phyloP scores from a whole-genome alignment of 129 eudicot species.

The Centaurea solstitialis region DNA sequence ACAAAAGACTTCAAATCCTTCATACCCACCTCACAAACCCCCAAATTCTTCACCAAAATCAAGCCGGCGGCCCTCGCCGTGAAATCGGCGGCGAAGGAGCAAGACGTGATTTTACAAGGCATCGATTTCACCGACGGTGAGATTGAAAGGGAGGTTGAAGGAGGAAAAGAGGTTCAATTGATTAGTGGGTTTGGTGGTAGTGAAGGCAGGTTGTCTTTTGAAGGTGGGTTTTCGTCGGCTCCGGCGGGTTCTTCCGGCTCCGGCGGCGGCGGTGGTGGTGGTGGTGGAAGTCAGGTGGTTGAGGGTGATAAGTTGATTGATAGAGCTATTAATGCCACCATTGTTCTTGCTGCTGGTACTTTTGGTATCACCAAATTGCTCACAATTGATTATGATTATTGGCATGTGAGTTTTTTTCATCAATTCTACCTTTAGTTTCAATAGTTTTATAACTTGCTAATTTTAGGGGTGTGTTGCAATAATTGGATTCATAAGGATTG shows the following conservation, averaged over 20 bases:
- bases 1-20: slow-evolving; percentile 26
- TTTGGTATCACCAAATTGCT: slow-evolving; percentile 90
- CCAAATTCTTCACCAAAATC: slow-evolving; percentile 26
- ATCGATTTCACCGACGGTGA: slow-evolving; percentile 43
- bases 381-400: slow-evolving; percentile 91
- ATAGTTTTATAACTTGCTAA: neutral
- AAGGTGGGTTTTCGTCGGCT: slow-evolving; percentile 61
- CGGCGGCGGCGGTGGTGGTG: too few relatives aligned
- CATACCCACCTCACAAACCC: slow-evolving; percentile 25
- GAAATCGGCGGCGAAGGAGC: slow-evolving; percentile 38
- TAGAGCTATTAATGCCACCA: slow-evolving; percentile 83
- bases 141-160: slow-evolving; percentile 43
- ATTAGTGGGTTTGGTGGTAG: slow-evolving; percentile 65
- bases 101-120: slow-evolving; percentile 41
- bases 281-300: slow-evolving; percentile 18
- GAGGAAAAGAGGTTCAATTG: slow-evolving; percentile 47
- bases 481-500: neutral
- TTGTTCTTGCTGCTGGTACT: slow-evolving; percentile 86
- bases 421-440: neutral
- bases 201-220: slow-evolving; percentile 76
- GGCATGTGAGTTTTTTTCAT: slow-evolving; percentile 89
- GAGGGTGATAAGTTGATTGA: slow-evolving; percentile 56
- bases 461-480: neutral
- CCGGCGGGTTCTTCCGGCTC: slow-evolving; percentile 36
- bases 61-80: slow-evolving; percentile 20